Percentiles rank a stretch among this genome's conserved stretches.
phyloP scores from a whole-genome alignment of 2,329 filamentous ascomycete species.

The Fusarium incarnatum region DNA sequence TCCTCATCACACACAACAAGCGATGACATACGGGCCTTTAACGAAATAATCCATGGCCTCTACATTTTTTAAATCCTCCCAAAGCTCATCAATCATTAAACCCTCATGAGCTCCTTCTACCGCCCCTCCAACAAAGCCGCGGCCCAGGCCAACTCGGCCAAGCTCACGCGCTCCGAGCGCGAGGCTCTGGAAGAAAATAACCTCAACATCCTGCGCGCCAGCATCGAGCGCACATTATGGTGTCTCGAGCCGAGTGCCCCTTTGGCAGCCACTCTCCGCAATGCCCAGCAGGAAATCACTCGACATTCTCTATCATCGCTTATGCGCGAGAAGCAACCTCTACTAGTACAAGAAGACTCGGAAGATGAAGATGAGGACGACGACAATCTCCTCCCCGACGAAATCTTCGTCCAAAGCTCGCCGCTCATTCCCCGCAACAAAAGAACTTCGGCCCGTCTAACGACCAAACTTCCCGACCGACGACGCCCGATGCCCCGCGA shows the following conservation, averaged over 20 bases:
- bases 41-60: neutral
- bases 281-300: conserved; percentile 6
- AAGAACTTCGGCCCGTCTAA: neutral
- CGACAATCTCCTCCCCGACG: neutral
- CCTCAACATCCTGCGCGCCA: conserved; percentile 22
- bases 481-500: neutral
- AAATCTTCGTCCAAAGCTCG: neutral
- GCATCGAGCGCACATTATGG: conserved; percentile 17
- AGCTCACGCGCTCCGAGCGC: conserved; percentile 27
- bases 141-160: conserved; percentile 24
- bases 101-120: conserved; percentile 30
- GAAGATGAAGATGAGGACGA: neutral
- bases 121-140: conserved; percentile 21
- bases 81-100: conserved; percentile 2
- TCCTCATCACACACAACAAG: neutral
- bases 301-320: conserved; percentile 9
- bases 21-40: neutral
- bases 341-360: neutral
- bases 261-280: conserved; percentile 5
- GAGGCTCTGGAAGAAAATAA: conserved; percentile 21
- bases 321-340: conserved; percentile 1
- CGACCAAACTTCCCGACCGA: neutral
- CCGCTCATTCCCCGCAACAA: conserved; percentile 1
- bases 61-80: neutral
- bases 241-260: conserved; percentile 11